Evolutionary conservation across 176 grass and related monocot genomes (phyloP), one percentile per base, ranked within the genome.

Genomic region (Carex kokanica): DNA sequence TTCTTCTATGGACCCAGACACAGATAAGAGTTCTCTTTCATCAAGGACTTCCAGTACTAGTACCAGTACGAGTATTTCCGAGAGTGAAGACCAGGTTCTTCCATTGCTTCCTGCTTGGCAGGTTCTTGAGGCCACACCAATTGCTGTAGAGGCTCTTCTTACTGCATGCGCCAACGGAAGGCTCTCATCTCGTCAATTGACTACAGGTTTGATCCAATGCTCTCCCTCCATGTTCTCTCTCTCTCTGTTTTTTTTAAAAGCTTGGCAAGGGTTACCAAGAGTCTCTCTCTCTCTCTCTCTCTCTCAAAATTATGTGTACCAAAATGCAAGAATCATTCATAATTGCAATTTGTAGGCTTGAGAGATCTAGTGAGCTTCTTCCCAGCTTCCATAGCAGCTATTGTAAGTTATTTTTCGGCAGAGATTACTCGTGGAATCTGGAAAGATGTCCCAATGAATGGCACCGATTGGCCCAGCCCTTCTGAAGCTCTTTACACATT

Each of bases 351-450:
- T 87, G 31, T 84, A 94, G 93, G 93, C 68, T 64, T 94, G 79
- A 88, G 88, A 75, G 84, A 88, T 87, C 88, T 94, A 69, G 86
- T 79, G 41, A 86, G 87, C 57, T 94, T 94, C 78, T 81, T 94
- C 60, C 93, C 93, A 80, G 93, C 93, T 88, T 92, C 93, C 58
- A 23, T 94, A 84, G 90, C 88, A 56, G 73, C 84, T 45, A 85
- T 92, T 72, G 78, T 92, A 36, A 94, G 86, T 86, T 88, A 92
- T 69, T 84, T 90, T 64, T 94, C 88, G 52, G 90, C 86, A 43
- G 90, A 94, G 88, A 88, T 94, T 78, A 94, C 93, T 81, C 88
- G 93, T 70, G 93, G 93, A 49, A 83, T 87, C 74, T 94, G 93
- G 93, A 94, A 94, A 78, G 81, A 88, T 64, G 93, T 94, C 81